Conservation (phyloP, 2,329 filamentous ascomycete genomes). For the Beauveria australis region DNA sequence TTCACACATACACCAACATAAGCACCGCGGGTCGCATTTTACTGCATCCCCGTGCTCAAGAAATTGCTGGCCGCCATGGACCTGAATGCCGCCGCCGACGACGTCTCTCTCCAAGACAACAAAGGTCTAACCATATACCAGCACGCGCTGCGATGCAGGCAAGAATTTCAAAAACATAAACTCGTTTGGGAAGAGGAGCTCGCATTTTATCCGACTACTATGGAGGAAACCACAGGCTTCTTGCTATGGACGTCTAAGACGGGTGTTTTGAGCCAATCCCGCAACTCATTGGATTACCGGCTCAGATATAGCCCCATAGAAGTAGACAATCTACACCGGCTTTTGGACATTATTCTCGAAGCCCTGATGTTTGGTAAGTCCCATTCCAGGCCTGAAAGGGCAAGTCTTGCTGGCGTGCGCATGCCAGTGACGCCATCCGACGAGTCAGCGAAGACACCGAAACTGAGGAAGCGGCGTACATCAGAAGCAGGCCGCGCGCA, state of each 20-base stretch:
- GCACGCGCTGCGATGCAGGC: neutral
- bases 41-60: neutral
- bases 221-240: too few relatives aligned
- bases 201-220: too few relatives aligned
- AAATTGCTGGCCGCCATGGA: neutral
- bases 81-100: neutral
- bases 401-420: neutral
- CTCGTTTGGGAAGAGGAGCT: too few relatives aligned
- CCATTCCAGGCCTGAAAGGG: accelerated
- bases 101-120: neutral
- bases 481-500: neutral
- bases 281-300: neutral
- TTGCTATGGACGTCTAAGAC: too few relatives aligned
- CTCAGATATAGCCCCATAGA: neutral
- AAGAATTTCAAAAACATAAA: neutral
- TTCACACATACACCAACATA: neutral
- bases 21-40: neutral
- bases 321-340: neutral
- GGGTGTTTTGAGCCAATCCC: too few relatives aligned
- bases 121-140: neutral
- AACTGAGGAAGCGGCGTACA: neutral
- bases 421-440: neutral
- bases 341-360: neutral
- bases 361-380: neutral
- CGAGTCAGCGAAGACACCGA: neutral